Base-by-base conservation (phyloP, 495 filamentous ascomycete species). In the Xylaria curta region DNA sequence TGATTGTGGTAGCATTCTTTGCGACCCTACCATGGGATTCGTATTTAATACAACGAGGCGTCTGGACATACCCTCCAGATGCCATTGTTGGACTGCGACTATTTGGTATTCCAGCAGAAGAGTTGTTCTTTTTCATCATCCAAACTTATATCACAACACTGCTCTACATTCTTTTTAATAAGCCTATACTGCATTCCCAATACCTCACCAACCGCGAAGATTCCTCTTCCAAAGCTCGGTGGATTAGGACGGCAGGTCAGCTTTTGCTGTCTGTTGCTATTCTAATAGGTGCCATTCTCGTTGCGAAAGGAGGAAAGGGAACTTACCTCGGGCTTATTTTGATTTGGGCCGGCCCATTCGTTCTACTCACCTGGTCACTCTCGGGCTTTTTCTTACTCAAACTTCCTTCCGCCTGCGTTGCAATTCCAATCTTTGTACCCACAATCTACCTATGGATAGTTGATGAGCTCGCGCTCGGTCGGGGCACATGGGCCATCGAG, bases 61-160 rank as follows among this genome's bases (percentile, higher is more conserved):
- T 93, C 75, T 92, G 91, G 91, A 89, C 87, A n/a, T 93, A 92
- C 75, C 90, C 91, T 10, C 75, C 82, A 12, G 79, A 85, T 54
- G 90, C 84, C 8, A 83, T 92, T 24, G 59, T 89, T 47, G 91
- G 91, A 1, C 83, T 80, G 19, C 87, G 81, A 1, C 76, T 92
- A 24, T 87, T 87, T 74, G 76, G 76, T 7, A 89, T 93, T 61
- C 91, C 91, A 0, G 72, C 85, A 3, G 91, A 93, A 76, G 91
- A 92, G 74, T 71, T 92, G 28, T 92, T 92, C 79, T 93, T 92
- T 83, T 92, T 92, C 78, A 77, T 91, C n/a, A 87, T 93, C 42
- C 91, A 93, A 77, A 92, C 91, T 8, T 93, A 91, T 76, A 90
- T 85, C 76, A 92, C 91, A 6, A 86, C 86, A 3, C 76, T 92